These are phyloP conservation scores for Leptographium radiaticola DNA, from an alignment of 2,329 filamentous ascomycete genomes.

Conservation along the genomic window DNA sequence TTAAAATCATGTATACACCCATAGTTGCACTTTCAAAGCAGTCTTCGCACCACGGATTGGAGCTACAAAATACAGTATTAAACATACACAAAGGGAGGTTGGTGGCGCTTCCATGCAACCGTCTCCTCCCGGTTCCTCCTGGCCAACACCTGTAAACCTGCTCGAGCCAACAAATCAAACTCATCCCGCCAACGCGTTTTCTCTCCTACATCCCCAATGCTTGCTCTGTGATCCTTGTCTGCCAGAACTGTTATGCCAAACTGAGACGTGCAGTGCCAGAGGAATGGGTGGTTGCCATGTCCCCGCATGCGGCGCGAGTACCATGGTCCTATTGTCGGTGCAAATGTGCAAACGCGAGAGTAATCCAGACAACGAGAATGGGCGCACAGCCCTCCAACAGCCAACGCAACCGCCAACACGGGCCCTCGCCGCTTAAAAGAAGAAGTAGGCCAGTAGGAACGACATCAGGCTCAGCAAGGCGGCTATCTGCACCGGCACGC, in stretches of 20 bases:
- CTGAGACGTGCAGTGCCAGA: not conserved
- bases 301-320: too few relatives aligned
- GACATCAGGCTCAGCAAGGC: constrained; percentile 75
- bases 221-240: not conserved
- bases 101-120: not conserved
- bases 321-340: too few relatives aligned
- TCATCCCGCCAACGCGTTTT: not conserved
- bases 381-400: too few relatives aligned
- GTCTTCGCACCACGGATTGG: not conserved
- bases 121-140: not conserved
- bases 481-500: constrained; percentile 76
- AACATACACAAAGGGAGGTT: not conserved
- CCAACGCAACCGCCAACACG: too few relatives aligned
- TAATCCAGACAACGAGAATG: too few relatives aligned
- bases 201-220: not conserved
- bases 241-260: not conserved
- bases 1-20: too few relatives aligned
- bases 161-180: not conserved
- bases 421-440: constrained; percentile 54
- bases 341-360: too few relatives aligned
- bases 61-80: constrained; percentile 1
- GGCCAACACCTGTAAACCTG: not conserved
- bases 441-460: constrained; percentile 90
- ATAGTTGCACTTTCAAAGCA: too few relatives aligned
- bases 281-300: too few relatives aligned